Percentiles rank a stretch among this genome's conserved stretches.
Evolutionary conservation across 202 grass and related monocot genomes (phyloP).

Genomic region (Digitaria exilis): DNA sequence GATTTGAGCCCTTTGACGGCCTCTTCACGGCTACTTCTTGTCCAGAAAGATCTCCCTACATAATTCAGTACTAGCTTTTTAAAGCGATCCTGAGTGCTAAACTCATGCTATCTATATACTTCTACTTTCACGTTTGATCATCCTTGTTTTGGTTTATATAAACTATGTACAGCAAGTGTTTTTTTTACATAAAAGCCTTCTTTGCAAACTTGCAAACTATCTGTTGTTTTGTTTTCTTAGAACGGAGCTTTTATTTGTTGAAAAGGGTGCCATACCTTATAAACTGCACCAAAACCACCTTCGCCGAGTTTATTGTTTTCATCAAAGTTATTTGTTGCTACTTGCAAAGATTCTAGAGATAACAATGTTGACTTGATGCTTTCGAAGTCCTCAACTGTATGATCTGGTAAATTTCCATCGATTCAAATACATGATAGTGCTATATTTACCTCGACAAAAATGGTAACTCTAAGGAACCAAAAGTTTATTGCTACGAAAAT

Average conservation of each 20-base stretch:
- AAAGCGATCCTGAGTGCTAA: background rate
- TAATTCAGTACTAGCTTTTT: background rate
- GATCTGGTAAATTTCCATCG: conserved; percentile 2
- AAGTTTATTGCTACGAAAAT: background rate
- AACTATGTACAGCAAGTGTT: background rate
- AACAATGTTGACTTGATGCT: conserved; percentile 54
- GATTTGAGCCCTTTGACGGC: conserved; percentile 45
- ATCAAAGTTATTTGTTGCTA: conserved; percentile 64
- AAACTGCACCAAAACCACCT: conserved; percentile 66
- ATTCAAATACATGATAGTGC: background rate
- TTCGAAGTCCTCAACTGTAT: conserved; percentile 42
- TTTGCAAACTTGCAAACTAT: background rate
- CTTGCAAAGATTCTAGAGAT: conserved; percentile 46
- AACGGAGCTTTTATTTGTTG: background rate
- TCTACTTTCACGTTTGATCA: background rate
- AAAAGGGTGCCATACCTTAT: conserved; percentile 55
- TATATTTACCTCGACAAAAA: background rate
- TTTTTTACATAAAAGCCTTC: background rate
- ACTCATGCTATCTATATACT: no score
- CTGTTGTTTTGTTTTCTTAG: no score
- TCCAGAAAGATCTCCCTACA: conserved; percentile 46
- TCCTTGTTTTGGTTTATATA: background rate
- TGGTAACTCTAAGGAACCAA: background rate
- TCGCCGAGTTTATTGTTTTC: conserved; percentile 70
- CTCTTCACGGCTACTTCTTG: conserved; percentile 71